Evolutionary conservation across 2,329 filamentous ascomycete species (phyloP).

Genomic region (Emydomyces testavorans): DNA sequence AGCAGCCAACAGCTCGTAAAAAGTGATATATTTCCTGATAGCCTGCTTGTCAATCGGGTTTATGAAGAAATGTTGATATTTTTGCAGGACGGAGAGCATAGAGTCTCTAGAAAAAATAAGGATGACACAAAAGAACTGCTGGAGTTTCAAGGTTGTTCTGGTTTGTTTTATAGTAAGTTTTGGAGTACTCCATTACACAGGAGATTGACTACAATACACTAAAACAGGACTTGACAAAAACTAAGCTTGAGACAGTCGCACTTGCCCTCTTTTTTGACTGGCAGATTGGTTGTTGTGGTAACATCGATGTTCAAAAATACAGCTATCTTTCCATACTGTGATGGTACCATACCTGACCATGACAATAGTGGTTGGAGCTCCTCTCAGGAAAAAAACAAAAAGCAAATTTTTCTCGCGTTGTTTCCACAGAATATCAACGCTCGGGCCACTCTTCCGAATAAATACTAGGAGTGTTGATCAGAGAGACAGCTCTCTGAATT

Average conservation of each 20-base stretch:
- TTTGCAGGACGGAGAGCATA: not conserved
- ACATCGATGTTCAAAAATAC: not conserved
- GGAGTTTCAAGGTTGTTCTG: not conserved
- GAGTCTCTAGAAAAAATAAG: not conserved
- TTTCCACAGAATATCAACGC: not conserved
- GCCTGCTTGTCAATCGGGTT: not conserved
- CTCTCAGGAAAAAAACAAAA: not conserved
- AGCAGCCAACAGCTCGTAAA: too few species aligned
- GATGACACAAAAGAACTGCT: not conserved
- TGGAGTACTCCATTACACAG: conserved; percentile 1
- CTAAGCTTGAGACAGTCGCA: too few species aligned
- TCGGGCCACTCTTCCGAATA: conserved; percentile 3
- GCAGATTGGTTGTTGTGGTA: not conserved
- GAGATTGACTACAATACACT: too few species aligned
- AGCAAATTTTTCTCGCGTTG: not conserved
- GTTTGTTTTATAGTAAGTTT: conserved; percentile 1
- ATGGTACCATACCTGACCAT: not conserved
- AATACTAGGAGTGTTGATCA: not conserved
- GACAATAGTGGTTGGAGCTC: not conserved
- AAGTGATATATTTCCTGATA: too few species aligned
- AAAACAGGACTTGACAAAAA: too few species aligned
- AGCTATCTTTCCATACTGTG: not conserved
- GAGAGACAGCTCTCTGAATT: not conserved
- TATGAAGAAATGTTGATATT: not conserved
- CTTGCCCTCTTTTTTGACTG: too few species aligned